Evolutionary conservation across 805 yeast species (phyloP), one percentile per base, ranked within the genome.

Genomic region (Zygoascus bituminiphila): DNA sequence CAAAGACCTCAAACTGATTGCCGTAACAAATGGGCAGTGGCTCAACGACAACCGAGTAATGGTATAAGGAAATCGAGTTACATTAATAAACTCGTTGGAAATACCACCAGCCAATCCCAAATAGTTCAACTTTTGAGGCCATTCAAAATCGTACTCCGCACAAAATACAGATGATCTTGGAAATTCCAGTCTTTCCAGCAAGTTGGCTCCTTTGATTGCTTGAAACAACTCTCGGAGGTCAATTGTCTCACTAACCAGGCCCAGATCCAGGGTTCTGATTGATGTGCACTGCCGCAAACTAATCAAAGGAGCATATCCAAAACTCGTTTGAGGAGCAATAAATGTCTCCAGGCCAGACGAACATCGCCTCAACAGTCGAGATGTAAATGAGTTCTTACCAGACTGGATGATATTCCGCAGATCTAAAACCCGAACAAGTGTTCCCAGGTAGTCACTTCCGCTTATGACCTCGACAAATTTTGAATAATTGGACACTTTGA

Each of bases 301-400:
- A n/a, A 87, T 76, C 55, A 91, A 67, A 1, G 98, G 97, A 1
- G 95, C 84, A 44, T 81, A 75, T 0, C 98, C 98, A 69, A 93
- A 91, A 67, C 94, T 84, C 26, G 97, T 82, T 62, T 91, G 98
- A 2, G 98, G 96, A 0, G 98, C 96, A 6, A 84, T 76, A 57
- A 93, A 88, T 9, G 73, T 69, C 53, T 79, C 76, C 44, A 93
- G 68, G 35, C 72, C 75, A 17, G 73, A 63, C 7, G 88, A 76
- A 47, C 96, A 85, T 37, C 96, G 73, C 58, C 95, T 77, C 48
- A 93, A 68, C 5, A 93, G 62, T 54, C 85, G 82, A 0, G 97
- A 87, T 10, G 91, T 88, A 63, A 74, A 84, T 1, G 97, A 91
- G 65, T 88, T 93, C 62, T 86, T 88, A 10, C 98, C 98, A 33